These are phyloP conservation scores for Kwoniella mangroviensis DNA, from an alignment of 768 basidiomycete species.

Conservation along the genomic window DNA sequence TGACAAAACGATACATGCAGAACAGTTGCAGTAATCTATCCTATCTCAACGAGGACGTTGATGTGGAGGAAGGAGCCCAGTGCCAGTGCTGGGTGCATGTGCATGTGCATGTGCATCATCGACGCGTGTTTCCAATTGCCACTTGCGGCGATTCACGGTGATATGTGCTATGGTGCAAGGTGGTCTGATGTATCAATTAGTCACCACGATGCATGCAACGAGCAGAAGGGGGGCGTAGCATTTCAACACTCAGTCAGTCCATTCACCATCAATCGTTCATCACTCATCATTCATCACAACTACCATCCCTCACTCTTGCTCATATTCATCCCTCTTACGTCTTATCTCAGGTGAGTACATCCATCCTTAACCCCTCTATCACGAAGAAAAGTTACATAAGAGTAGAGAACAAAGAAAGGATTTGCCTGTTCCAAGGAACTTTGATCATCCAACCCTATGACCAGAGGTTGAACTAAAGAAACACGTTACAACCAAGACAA, in stretches of 20 bases:
- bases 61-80: constrained; percentile 15
- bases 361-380: neutral
- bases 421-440: neutral
- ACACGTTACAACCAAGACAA: neutral
- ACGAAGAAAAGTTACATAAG: neutral
- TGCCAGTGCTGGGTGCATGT: neutral
- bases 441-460: neutral
- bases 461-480: constrained; percentile 11
- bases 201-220: neutral
- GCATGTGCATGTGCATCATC: constrained; percentile 13
- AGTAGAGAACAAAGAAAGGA: neutral
- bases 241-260: neutral
- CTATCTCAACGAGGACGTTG: constrained; percentile 9
- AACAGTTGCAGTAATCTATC: too few species aligned
- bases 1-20: neutral
- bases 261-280: constrained; percentile 14
- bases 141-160: constrained; percentile 13
- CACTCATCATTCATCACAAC: neutral
- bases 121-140: constrained; percentile 29
- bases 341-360: neutral
- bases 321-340: neutral
- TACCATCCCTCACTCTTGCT: neutral
- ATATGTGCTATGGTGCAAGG: constrained; percentile 10
- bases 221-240: constrained; percentile 5
- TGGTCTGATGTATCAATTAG: neutral